Base-by-base conservation (phyloP, 257 asterid genomes). In the Handroanthus guayacan region DNA sequence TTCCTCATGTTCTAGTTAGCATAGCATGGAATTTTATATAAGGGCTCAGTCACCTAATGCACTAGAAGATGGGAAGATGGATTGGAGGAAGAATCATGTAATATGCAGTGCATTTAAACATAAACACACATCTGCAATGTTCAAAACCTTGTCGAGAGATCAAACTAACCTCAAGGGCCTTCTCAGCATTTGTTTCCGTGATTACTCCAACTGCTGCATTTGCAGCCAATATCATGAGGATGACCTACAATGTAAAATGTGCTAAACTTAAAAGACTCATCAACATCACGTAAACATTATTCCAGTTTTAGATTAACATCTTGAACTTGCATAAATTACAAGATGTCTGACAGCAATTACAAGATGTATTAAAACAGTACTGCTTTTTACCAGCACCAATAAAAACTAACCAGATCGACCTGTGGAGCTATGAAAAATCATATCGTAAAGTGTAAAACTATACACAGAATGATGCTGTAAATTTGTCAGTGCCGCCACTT, bases 131-230 rank as follows among this genome's bases (percentile, higher is more conserved):
- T 61, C 58, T 67, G 69, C 51, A 52, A n/a, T 56, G n/a, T 71
- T 72, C 71, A 76, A 34, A 70, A 48, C 69, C 62, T n/a, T 63
- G 45, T 34, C 57, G 54, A 65, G 52, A 82, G 47, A 16, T 56
- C 75, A 73, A 76, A 74, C 94, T 66, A 75, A 92, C 99, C 99
- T 95, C 99, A 71, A 95, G 94, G 76, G 99, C 98, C 87, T 91
- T 95, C 86, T 95, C 99, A 52, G 99, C 99, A 85, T 92, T 95
- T 39, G 99, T 95, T 90, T 95, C 98, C 45, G 99, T 95, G 76
- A 92, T 95, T 72, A 95, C 99, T 67, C 99, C 99, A 14, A 95
- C 99, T 38, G 98, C 97, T 62, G 99, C 99, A 90, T 95, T 95
- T 78, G 99, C 99, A 77, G 99, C 99, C 89, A 95, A 86, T 86